Evolutionary conservation across 1,139 yeast genomes (phyloP).

Genomic region (Nakaseomyces kungkrabaensis): DNA sequence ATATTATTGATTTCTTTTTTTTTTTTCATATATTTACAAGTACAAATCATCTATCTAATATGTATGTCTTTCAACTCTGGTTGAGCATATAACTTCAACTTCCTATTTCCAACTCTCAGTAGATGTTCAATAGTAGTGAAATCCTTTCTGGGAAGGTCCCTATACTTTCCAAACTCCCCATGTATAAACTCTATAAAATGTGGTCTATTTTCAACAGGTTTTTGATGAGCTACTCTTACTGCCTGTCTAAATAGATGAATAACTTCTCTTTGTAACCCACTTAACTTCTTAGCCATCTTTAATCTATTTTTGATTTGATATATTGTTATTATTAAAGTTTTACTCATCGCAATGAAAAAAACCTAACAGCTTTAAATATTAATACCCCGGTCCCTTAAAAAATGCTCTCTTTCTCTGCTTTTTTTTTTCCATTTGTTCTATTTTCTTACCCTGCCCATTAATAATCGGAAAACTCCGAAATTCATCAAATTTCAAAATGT

Average conservation of each 20-base stretch:
- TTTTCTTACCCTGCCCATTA: no score
- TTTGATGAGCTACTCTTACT: conserved; percentile 43
- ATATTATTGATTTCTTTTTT: background rate
- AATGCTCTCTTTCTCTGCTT: no score
- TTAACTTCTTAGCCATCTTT: conserved; percentile 30
- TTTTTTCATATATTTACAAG: background rate
- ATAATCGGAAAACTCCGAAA: background rate
- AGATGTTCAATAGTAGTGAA: conserved; percentile 82
- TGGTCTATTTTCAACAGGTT: conserved; percentile 38
- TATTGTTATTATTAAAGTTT: no score
- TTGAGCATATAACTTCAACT: conserved; percentile 62
- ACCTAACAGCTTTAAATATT: no score
- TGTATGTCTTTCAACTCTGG: conserved; percentile 59
- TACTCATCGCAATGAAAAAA: no score
- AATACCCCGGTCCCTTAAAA: no score
- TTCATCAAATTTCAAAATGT: background rate
- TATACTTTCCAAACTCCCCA: conserved; percentile 54
- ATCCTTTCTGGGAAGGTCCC: conserved; percentile 58
- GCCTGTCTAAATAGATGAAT: conserved; percentile 52
- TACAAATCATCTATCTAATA: conserved; percentile 3
- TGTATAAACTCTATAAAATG: conserved; percentile 34
- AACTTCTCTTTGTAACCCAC: conserved; percentile 58
- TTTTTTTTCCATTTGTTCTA: no score
- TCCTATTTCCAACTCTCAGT: conserved; percentile 62
- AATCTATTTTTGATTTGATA: no score